phyloP scores from a whole-genome alignment of 768 basidiomycete species.

The Boletus patriciae region DNA sequence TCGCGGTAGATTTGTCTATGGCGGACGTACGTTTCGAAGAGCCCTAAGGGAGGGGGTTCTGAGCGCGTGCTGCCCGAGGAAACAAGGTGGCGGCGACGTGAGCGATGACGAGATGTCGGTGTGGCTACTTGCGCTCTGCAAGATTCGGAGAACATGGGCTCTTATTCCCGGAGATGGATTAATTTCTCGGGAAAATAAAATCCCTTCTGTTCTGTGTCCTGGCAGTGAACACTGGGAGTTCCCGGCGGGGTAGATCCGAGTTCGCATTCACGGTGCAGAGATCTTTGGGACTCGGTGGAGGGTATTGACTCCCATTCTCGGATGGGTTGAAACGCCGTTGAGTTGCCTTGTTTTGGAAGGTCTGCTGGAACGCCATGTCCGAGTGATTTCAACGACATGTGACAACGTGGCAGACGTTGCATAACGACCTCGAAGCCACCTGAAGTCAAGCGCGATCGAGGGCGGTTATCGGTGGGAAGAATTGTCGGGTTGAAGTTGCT shows the following conservation, averaged over 20 bases:
- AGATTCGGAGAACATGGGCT: not conserved
- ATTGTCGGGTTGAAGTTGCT: not conserved
- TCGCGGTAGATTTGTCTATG: constrained; percentile 18
- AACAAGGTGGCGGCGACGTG: constrained; percentile 2
- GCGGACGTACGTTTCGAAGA: not conserved
- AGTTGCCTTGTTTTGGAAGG: not conserved
- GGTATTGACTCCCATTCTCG: constrained; percentile 3
- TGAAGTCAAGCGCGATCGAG: constrained; percentile 11
- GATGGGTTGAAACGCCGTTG: constrained; percentile 13
- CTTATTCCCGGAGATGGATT: not conserved
- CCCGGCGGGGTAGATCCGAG: not conserved
- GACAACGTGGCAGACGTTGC: constrained; percentile 10
- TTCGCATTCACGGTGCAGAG: not conserved
- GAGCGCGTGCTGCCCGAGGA: constrained; percentile 1
- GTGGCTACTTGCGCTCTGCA: not conserved
- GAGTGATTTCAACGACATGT: constrained; percentile 2
- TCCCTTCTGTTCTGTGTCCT: not conserved
- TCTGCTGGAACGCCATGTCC: not conserved
- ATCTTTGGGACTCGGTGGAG: not conserved
- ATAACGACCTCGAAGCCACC: constrained; percentile 20
- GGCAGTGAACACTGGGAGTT: not conserved
- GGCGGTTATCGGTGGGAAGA: constrained; percentile 15
- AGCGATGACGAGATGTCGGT: constrained; percentile 2
- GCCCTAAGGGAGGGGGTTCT: constrained; percentile 1
- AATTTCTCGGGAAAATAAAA: not conserved